Percentiles rank a stretch among this genome's conserved stretches.
Evolutionary conservation across 306 rosid species (phyloP).

Genomic region (Vigna reflexopilosa): DNA sequence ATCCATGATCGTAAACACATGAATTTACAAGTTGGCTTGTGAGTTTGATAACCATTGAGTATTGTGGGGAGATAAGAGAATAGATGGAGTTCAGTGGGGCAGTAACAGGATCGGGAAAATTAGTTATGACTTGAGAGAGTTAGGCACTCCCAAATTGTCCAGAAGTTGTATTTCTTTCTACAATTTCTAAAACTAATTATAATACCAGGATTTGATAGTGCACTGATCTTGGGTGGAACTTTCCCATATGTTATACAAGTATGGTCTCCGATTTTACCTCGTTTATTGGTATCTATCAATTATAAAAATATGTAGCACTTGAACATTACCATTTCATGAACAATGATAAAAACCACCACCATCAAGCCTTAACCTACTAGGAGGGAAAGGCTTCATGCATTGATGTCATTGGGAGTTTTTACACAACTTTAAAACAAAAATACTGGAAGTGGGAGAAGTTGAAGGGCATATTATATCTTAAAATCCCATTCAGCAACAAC

Average conservation of each 20-base stretch:
- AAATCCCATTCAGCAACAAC: neutral
- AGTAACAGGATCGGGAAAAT: no score
- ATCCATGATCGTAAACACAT: no score
- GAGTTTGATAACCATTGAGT: neutral
- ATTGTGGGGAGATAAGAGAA: neutral
- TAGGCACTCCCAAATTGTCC: no score
- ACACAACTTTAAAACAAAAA: neutral
- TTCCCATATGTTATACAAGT: neutral
- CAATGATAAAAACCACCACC: neutral
- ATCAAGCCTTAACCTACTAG: neutral
- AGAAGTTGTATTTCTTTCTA: neutral
- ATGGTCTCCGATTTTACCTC: neutral
- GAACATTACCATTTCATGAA: neutral
- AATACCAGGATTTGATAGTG: neutral
- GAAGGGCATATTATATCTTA: neutral
- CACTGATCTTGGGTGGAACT: neutral
- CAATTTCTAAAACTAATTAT: neutral
- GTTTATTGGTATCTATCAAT: neutral
- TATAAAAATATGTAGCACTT: neutral
- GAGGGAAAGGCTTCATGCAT: neutral
- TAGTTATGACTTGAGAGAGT: neutral
- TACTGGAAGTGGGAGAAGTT: slow-evolving; percentile 8
- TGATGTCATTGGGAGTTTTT: neutral
- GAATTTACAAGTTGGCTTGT: no score
- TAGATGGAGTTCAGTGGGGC: no score